Evolutionary conservation across 2,329 filamentous ascomycete species (phyloP).

Genomic region (Claviceps lovelessii): DNA sequence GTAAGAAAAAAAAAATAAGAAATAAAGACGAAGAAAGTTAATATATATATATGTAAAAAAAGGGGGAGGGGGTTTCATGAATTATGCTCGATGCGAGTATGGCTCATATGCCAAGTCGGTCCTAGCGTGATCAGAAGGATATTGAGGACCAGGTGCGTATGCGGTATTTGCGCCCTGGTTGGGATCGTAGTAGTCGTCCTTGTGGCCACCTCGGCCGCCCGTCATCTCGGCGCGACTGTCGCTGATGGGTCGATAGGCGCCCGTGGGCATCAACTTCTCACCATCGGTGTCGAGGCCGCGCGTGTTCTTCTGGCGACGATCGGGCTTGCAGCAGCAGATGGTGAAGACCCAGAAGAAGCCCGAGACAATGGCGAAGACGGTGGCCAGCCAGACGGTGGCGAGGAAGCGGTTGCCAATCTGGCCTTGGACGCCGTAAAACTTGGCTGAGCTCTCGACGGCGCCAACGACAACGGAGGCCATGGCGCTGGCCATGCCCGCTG

Average conservation of each 20-base stretch:
- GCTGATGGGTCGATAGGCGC: constrained; percentile 22
- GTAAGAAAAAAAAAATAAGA: neutral
- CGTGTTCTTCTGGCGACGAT: constrained; percentile 20
- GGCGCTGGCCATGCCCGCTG: constrained; percentile 60
- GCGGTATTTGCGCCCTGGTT: constrained; percentile 8
- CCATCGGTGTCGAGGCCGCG: constrained; percentile 19
- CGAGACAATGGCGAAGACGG: constrained; percentile 59
- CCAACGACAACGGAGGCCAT: constrained; percentile 57
- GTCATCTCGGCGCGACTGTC: constrained; percentile 21
- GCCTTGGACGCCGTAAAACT: constrained; percentile 56
- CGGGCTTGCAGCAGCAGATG: constrained; percentile 73
- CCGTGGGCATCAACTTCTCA: constrained; percentile 38
- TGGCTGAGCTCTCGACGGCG: constrained; percentile 34
- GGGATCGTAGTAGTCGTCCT: constrained; percentile 21
- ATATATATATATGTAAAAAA: neutral
- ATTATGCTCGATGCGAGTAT: constrained; percentile 42
- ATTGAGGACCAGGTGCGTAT: constrained; percentile 17
- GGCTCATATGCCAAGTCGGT: constrained; percentile 49
- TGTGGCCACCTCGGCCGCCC: constrained; percentile 9
- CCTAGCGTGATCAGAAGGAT: constrained; percentile 28
- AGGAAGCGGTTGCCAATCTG: constrained; percentile 57
- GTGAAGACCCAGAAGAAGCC: constrained; percentile 84
- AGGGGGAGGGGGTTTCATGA: too few species aligned
- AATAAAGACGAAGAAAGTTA: neutral
- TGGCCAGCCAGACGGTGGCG: constrained; percentile 61